Percentiles rank a stretch among this genome's conserved stretches.
Conservation (phyloP, 352 stramenopile genomes). For the Phytophthora kernoviae region DNA sequence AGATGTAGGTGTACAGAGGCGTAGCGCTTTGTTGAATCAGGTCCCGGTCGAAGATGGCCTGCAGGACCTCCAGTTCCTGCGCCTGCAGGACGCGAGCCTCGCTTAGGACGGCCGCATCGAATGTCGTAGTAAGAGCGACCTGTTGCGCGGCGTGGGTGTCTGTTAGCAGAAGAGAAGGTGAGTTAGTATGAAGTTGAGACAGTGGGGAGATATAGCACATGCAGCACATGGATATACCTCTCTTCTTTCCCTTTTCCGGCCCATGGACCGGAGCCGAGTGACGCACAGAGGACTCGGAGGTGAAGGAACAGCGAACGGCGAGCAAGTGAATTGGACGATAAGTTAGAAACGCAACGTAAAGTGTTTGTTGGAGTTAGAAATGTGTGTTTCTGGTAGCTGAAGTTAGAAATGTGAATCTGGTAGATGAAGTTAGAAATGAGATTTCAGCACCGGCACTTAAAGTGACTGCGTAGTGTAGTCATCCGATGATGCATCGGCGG, state of each 20-base stretch:
- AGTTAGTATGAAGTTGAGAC: background rate
- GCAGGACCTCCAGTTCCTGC: slow-evolving; percentile 83
- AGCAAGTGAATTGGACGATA: no score
- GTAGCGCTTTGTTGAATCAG: slow-evolving; percentile 71
- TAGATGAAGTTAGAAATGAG: no score
- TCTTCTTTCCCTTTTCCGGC: slow-evolving; percentile 84
- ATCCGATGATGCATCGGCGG: no score
- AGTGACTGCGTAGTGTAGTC: no score
- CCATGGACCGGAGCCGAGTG: slow-evolving; percentile 45
- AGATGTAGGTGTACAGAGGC: slow-evolving; percentile 84
- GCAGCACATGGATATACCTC: slow-evolving; percentile 26
- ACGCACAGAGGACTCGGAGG: slow-evolving; percentile 1
- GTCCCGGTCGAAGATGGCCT: slow-evolving; percentile 84
- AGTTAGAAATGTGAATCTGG: no score
- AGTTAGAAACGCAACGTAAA: no score
- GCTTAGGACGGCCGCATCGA: slow-evolving; percentile 50
- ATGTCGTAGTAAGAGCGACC: slow-evolving; percentile 7
- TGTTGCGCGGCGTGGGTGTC: slow-evolving; percentile 12
- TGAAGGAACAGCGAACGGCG: no score
- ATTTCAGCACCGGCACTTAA: no score
- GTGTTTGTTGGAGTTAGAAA: no score
- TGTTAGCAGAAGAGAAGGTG: slow-evolving; percentile 10
- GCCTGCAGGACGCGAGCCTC: slow-evolving; percentile 68
- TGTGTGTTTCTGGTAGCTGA: no score
- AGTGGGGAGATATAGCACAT: background rate